Conservation (phyloP, 73 alveolate species). For the Halteria grandinella region DNA sequence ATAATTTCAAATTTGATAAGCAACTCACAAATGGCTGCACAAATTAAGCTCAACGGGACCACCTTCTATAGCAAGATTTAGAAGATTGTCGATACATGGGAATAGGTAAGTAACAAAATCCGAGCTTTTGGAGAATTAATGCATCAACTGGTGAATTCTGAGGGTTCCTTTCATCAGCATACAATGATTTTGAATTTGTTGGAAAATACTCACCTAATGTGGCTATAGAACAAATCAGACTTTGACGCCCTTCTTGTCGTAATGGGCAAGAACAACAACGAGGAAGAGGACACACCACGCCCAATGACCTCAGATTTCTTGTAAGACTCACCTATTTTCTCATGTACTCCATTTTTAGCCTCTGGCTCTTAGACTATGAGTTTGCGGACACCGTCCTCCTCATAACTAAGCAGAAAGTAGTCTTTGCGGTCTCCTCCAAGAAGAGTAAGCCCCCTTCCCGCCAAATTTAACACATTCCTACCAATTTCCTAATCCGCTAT, state of each 20-base stretch:
- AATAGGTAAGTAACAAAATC: constrained; percentile 40
- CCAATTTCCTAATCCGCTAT: not conserved
- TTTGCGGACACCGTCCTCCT: constrained; percentile 68
- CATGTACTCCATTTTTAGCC: constrained; percentile 45
- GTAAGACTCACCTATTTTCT: constrained; percentile 3
- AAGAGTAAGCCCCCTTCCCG: constrained; percentile 64
- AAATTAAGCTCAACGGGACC: constrained; percentile 17
- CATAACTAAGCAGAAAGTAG: constrained; percentile 64
- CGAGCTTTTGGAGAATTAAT: constrained; percentile 4
- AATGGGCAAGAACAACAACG: constrained; percentile 22
- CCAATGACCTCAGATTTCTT: constrained; percentile 54
- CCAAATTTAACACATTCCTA: not conserved
- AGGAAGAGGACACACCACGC: constrained; percentile 2
- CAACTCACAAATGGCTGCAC: constrained; percentile 34
- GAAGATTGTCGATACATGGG: constrained; percentile 50
- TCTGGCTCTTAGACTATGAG: constrained; percentile 71
- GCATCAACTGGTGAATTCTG: no score
- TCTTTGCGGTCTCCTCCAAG: constrained; percentile 63
- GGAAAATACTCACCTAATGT: not conserved
- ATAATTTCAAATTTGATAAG: no score
- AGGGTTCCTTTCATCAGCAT: no score
- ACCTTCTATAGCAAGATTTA: constrained; percentile 43
- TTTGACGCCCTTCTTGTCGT: constrained; percentile 44
- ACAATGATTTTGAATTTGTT: no score
- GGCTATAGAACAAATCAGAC: constrained; percentile 19